Evolutionary conservation across 192 early-diverging fungal genomes (phyloP), one percentile per base, ranked within the genome.

Genomic region (Entophlyctis luteolus): DNA sequence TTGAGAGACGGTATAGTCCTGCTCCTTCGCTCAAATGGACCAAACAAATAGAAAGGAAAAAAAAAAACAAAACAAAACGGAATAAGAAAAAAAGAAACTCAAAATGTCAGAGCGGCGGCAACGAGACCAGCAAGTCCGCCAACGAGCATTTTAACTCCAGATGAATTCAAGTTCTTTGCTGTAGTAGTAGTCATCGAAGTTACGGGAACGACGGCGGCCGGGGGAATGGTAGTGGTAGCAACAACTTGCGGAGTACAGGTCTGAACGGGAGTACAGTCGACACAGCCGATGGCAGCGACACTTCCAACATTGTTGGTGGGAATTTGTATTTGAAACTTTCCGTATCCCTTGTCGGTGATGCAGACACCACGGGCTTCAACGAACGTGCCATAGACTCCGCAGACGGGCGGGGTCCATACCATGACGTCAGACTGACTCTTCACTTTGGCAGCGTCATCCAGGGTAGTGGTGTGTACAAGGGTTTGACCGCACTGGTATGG

Each of bases 401-500:
- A 49, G 6, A 14, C 60, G 29, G 60, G 60, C 12, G 31, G 23
- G 23, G n/a, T 47, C 60, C 60, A 63, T 14, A 32, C 20, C 2
- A 63, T 37, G 10, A n/a, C 33, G 4, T 10, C 60, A 18, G 46
- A 32, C 27, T 63, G 16, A 33, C 14, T 20, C 31, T 63, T 63
- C 14, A 31, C 12, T 1, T 22, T 18, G 25, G 60, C 60, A 14
- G 48, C 60, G 36, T 63, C 60, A 38, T 71, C 48, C 48, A 71
- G 47, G 0, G 69, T 36, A 1, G 18, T 32, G 16, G 52, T 10
- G 45, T 71, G 69, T 6, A 71, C 69, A 27, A 71, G 36, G 8
- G 69, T 71, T 20, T 48, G n/a, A 3, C 69, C 69, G 32, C 69
- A 71, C n/a, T n/a, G n/a, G 34, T 63, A 71, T 34, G 69, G 69